Base-by-base conservation (phyloP, 176 grass and related monocot genomes). In the Carex pumila region DNA sequence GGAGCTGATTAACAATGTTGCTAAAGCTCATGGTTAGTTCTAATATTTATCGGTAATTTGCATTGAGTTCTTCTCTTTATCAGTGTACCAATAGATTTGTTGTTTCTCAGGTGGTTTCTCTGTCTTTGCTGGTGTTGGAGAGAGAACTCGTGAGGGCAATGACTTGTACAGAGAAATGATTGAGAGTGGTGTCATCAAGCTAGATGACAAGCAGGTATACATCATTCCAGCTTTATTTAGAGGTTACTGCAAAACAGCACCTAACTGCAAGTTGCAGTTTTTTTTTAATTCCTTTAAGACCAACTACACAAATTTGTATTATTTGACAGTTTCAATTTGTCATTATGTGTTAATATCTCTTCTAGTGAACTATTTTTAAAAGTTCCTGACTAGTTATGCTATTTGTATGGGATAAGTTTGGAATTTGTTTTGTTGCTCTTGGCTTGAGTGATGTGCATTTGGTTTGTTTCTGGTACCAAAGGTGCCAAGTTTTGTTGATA, bases 141-240 rank as follows among this genome's bases (percentile, higher is more conserved):
- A 97, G 54, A 90, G 92, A 84, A 97, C 94, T 19, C 92, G 94
- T 84, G 92, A 97, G 83, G 94, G 94, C 75, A 97, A 97, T 91
- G 94, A 97, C 55, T 81, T 97, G 71, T 97, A 94, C 85, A 94
- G 92, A 82, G 94, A 97, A 89, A 97, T 97, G 94, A 94, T 97
- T 92, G 94, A 97, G 84, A 97, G 92, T 91, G 94, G 94, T 92
- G 94, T 97, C 73, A 97, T 97, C 64, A 97, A 97, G 88, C 94
- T 97, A 59, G 94, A 84, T 64, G 94, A 97, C 50, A 94, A 92
- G 71, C 90, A 92, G 94, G 94, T 94, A 88, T 79, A 29, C 67
- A 18, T 12, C 71, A 18, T 57, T 84, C 6, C 7, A 0, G 17
- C n/a, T 57, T 84, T 81, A 0, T 25, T 79, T 58, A 45, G 36